phyloP scores from a whole-genome alignment of 1,139 yeast genomes.

The Kodamaea sp. region DNA sequence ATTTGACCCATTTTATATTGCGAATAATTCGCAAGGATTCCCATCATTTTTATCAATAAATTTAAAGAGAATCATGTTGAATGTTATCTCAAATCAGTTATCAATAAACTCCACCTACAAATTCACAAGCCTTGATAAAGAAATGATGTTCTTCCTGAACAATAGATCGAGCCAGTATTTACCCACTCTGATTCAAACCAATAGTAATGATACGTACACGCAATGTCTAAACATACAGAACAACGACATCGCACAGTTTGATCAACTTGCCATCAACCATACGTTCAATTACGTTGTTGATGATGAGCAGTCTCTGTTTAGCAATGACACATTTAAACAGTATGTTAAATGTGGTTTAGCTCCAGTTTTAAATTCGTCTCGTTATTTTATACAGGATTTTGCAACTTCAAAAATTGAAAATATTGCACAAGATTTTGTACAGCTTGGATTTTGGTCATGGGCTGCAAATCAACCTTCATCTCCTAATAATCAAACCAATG shows the following conservation, averaged over 20 bases:
- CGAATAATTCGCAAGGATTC: background rate
- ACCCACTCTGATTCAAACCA: constrained; percentile 7
- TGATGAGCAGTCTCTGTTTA: constrained; percentile 27
- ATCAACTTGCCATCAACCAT: constrained; percentile 18
- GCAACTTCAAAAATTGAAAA: background rate
- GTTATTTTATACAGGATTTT: constrained; percentile 10
- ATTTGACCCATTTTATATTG: background rate
- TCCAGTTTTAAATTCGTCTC: constrained; percentile 50
- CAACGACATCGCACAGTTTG: constrained; percentile 13
- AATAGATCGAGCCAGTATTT: constrained; percentile 1
- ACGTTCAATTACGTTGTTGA: constrained; percentile 43
- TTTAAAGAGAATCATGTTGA: constrained; percentile 39
- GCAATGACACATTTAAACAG: constrained; percentile 26
- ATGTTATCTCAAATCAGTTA: constrained; percentile 29
- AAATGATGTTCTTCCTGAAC: constrained; percentile 18
- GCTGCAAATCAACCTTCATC: constrained; percentile 48
- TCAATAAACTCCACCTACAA: constrained; percentile 18
- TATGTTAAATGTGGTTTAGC: constrained; percentile 54
- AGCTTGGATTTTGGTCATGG: constrained; percentile 68
- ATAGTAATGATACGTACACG: constrained; percentile 4
- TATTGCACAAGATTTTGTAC: constrained; percentile 24
- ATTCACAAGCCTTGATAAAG: constrained; percentile 19
- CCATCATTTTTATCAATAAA: constrained; percentile 38
- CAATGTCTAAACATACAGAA: constrained; percentile 9
- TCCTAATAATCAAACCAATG: constrained; percentile 5